Evolutionary conservation across 1,284 basidiomycete genomes (phyloP).

Genomic region (Neonothopanus nambi): DNA sequence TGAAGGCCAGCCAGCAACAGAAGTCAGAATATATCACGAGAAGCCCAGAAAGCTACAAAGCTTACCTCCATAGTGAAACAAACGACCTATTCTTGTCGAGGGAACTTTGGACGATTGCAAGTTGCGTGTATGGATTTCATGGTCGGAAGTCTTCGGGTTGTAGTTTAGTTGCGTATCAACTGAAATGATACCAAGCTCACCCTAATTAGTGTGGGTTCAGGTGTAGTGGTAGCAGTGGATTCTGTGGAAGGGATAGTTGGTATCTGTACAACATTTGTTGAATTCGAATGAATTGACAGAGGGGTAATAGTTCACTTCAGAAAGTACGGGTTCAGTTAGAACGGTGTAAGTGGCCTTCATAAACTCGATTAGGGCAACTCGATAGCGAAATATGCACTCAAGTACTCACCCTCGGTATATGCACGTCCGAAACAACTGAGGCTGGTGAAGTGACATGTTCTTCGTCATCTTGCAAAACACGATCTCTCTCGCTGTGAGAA

Average conservation of each 20-base stretch:
- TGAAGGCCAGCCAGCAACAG: not conserved
- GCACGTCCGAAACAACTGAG: no score
- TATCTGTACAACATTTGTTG: not conserved
- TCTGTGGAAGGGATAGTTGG: not conserved
- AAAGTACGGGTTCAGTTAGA: not conserved
- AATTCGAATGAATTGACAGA: no score
- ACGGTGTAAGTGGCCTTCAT: not conserved
- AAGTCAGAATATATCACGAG: not conserved
- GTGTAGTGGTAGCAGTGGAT: not conserved
- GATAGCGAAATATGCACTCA: no score
- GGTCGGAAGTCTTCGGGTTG: not conserved
- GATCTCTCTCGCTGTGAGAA: not conserved
- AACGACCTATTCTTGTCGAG: constrained; percentile 80
- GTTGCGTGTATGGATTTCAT: constrained; percentile 35
- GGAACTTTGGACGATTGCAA: constrained; percentile 83
- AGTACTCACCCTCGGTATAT: no score
- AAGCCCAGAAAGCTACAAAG: no score
- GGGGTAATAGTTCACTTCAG: not conserved
- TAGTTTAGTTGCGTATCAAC: not conserved
- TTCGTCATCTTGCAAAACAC: not conserved
- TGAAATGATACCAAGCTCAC: constrained; percentile 1
- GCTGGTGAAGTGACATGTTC: no score
- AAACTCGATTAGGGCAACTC: not conserved
- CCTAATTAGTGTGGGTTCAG: not conserved
- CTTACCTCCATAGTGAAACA: constrained; percentile 94